phyloP scores from a whole-genome alignment of 2,329 filamentous ascomycete species.

The Venturia effusa region DNA sequence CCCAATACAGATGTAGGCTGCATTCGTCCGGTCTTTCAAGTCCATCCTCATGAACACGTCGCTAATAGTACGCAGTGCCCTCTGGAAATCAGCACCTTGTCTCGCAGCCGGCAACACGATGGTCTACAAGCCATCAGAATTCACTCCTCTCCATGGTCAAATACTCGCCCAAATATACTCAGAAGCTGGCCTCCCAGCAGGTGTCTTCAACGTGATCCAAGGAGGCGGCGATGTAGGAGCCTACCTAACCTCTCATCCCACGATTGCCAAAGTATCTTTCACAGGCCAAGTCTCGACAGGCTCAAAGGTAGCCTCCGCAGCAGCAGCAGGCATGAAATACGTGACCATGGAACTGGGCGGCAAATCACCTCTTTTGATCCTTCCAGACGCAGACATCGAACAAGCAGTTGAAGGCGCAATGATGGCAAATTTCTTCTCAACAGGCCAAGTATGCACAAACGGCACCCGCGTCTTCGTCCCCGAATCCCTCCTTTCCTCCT shows the following conservation, averaged over 20 bases:
- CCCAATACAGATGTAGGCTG: conserved; percentile 61
- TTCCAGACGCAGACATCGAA: conserved; percentile 68
- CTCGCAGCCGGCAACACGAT: conserved; percentile 80
- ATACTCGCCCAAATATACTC: conserved; percentile 65
- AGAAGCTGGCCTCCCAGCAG: conserved; percentile 67
- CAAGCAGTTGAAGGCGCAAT: conserved; percentile 81
- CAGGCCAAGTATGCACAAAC: conserved; percentile 87
- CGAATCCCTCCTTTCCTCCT: conserved; percentile 48
- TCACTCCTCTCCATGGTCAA: conserved; percentile 72
- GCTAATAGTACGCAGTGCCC: conserved; percentile 31
- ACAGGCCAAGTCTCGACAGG: conserved; percentile 80
- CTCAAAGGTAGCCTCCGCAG: conserved; percentile 66
- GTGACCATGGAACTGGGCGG: conserved; percentile 88
- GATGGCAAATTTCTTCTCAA: conserved; percentile 90
- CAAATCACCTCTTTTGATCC: conserved; percentile 70
- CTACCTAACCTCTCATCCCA: conserved; percentile 59
- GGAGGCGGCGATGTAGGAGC: conserved; percentile 69
- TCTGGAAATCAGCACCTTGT: conserved; percentile 83
- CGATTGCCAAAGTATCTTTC: conserved; percentile 78
- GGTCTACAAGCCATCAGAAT: conserved; percentile 85
- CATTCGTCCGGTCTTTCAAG: conserved; percentile 21
- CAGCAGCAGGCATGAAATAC: conserved; percentile 73
- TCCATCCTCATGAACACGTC: neutral
- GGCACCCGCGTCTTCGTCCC: conserved; percentile 82
- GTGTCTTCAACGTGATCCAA: conserved; percentile 81